Conservation (phyloP, 495 filamentous ascomycete genomes). For the Aspergillus hancockii region DNA sequence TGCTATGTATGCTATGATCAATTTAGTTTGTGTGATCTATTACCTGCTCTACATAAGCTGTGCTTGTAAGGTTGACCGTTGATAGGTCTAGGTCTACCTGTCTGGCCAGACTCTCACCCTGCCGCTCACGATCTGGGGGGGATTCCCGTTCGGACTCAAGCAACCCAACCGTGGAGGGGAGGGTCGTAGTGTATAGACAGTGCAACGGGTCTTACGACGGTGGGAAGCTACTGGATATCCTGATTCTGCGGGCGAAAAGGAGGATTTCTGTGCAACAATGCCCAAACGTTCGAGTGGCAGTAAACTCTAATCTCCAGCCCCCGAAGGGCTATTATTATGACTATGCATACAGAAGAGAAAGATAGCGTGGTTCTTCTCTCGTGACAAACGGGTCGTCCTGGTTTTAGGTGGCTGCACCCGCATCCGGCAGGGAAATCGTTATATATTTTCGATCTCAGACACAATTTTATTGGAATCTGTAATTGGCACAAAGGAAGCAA, state of each 20-base stretch:
- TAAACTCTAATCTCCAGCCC: background rate
- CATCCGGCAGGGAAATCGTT: background rate
- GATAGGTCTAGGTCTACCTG: background rate
- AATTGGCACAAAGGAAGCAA: slow-evolving; percentile 20
- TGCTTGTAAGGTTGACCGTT: background rate
- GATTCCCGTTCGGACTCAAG: background rate
- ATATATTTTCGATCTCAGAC: background rate
- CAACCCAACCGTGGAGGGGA: background rate
- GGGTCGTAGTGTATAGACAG: background rate
- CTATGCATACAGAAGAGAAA: background rate
- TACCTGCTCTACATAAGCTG: background rate
- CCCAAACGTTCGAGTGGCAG: background rate
- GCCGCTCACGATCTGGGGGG: background rate
- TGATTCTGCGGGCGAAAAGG: background rate
- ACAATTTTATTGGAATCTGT: slow-evolving; percentile 2
- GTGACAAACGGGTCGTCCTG: background rate
- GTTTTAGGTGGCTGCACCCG: background rate
- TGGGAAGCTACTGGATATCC: background rate
- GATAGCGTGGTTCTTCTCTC: background rate
- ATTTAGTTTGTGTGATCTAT: background rate
- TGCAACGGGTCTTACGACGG: background rate
- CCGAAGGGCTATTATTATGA: background rate
- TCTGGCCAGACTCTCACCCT: background rate
- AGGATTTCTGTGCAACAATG: slow-evolving; percentile 3
- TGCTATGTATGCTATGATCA: background rate